These are phyloP conservation scores for Talaromyces sp. DNA, from an alignment of 2,329 filamentous ascomycete genomes.

Conservation along the genomic window DNA sequence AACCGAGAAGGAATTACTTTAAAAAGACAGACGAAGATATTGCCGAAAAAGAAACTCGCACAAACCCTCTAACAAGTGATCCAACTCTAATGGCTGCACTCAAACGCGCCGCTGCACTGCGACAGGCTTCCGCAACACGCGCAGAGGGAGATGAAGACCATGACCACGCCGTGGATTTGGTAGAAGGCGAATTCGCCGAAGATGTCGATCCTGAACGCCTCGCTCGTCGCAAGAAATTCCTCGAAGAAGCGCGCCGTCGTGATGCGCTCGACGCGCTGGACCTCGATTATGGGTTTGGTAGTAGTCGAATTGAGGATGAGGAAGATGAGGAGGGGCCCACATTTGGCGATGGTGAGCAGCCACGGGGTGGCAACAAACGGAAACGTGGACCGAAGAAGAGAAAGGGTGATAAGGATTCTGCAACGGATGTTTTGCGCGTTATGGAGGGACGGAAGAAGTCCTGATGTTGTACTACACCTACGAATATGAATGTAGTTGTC, in stretches of 20 bases:
- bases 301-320: constrained; percentile 80
- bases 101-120: constrained; percentile 72
- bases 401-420: constrained; percentile 61
- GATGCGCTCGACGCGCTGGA: constrained; percentile 80
- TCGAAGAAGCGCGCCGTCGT: constrained; percentile 56
- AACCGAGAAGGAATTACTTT: constrained; percentile 48
- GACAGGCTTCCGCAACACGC: constrained; percentile 41
- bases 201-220: constrained; percentile 59
- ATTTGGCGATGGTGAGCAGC: constrained; percentile 31
- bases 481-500: background rate
- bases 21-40: constrained; percentile 52
- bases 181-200: constrained; percentile 1
- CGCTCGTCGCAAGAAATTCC: constrained; percentile 68
- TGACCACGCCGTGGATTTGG: background rate
- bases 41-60: constrained; percentile 22
- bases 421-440: constrained; percentile 73
- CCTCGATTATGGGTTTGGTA: constrained; percentile 92
- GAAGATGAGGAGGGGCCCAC: constrained; percentile 63
- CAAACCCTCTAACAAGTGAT: constrained; percentile 58
- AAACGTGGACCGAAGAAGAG: constrained; percentile 55
- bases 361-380: constrained; percentile 38
- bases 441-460: constrained; percentile 61
- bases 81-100: constrained; percentile 78
- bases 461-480: background rate
- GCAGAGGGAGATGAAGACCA: constrained; percentile 2